Conservation (phyloP, 257 asterid genomes). For the Catharanthus roseus region DNA sequence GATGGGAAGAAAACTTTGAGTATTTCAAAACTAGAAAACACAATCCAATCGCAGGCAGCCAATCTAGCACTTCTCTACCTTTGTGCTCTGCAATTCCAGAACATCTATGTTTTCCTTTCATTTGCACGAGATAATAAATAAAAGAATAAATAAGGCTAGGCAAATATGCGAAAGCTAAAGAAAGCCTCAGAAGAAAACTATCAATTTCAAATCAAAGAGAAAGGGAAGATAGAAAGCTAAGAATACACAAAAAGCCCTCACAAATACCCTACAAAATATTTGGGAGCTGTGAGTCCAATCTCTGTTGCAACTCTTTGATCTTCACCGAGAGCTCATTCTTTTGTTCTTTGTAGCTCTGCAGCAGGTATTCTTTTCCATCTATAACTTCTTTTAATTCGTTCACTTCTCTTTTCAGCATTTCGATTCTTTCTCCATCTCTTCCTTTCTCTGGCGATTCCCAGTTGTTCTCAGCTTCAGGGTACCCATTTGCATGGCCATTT, state of each 20-base stretch:
- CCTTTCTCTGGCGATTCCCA: constrained; percentile 38
- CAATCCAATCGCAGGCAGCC: neutral
- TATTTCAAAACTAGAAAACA: neutral
- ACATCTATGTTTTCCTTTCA: constrained; percentile 3
- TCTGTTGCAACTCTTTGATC: constrained; percentile 72
- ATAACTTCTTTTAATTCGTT: constrained; percentile 70
- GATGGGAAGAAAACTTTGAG: neutral
- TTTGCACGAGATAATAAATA: constrained; percentile 8
- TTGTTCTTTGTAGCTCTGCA: constrained; percentile 85
- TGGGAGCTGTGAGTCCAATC: constrained; percentile 82
- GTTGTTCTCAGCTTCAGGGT: constrained; percentile 36
- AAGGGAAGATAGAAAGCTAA: constrained; percentile 25
- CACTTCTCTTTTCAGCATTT: constrained; percentile 65
- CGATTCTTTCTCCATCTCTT: constrained; percentile 54
- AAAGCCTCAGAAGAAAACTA: constrained; percentile 26
- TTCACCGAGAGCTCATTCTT: constrained; percentile 67
- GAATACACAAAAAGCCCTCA: constrained; percentile 41
- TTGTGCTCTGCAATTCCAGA: neutral
- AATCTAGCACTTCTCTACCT: neutral
- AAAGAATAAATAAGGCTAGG: neutral
- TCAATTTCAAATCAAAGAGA: constrained; percentile 28
- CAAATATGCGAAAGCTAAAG: neutral
- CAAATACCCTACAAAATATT: constrained; percentile 52
- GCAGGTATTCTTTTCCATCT: constrained; percentile 78
- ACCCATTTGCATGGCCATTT: constrained; percentile 52